Evolutionary conservation across 129 eudicot species (phyloP).

Genomic region (Arctium minus): DNA sequence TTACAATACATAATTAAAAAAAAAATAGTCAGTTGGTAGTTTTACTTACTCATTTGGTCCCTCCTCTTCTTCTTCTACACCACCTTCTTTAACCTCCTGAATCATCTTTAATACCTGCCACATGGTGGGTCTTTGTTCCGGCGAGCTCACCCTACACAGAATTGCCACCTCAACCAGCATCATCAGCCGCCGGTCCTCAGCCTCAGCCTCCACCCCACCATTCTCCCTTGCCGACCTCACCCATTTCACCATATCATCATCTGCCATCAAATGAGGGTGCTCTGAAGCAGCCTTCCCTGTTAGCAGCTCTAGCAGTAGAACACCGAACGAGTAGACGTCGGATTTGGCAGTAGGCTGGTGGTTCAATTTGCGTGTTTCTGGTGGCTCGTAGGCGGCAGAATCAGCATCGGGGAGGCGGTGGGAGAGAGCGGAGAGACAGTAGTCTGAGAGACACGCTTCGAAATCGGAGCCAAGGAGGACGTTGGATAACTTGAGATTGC

Average conservation of each 20-base stretch:
- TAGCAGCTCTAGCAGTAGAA: conserved; percentile 68
- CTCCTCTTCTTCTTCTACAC: conserved; percentile 24
- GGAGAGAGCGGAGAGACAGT: conserved; percentile 60
- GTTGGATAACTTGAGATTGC: conserved; percentile 81
- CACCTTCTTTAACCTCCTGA: conserved; percentile 85
- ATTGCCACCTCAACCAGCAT: conserved; percentile 88
- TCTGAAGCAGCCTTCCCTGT: conserved; percentile 65
- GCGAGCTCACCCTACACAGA: conserved; percentile 63
- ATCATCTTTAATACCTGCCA: conserved; percentile 95
- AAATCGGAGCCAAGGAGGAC: conserved; percentile 87
- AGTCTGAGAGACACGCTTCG: conserved; percentile 90
- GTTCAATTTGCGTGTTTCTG: conserved; percentile 58
- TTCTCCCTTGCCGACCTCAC: conserved; percentile 53
- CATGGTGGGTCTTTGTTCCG: conserved; percentile 93
- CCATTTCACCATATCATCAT: conserved; percentile 71
- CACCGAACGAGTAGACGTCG: conserved; percentile 83
- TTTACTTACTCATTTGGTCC: conserved; percentile 17
- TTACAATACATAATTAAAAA: conserved; percentile 2
- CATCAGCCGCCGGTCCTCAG: conserved; percentile 47
- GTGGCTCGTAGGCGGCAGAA: conserved; percentile 59
- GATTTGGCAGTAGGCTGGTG: conserved; percentile 62
- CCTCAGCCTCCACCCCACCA: conserved; percentile 41
- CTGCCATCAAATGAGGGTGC: conserved; percentile 62
- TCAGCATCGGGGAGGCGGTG: conserved; percentile 21
- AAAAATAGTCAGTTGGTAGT: not conserved